Percentiles rank a stretch among this genome's conserved stretches.
phyloP scores from a whole-genome alignment of 2,329 filamentous ascomycete genomes.

The Aspergillus sclerotialis region DNA sequence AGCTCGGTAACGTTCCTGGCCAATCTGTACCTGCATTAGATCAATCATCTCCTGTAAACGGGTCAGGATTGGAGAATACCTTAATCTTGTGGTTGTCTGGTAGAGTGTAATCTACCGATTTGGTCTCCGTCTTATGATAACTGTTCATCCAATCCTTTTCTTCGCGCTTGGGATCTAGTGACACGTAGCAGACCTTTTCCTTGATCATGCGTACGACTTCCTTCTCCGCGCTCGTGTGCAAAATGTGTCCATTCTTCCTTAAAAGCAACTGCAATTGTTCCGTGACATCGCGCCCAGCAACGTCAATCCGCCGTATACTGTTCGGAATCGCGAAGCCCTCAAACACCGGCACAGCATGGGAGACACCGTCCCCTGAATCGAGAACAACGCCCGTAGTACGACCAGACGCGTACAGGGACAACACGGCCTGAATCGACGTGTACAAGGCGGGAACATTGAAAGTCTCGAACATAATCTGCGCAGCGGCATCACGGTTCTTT shows the following conservation, averaged over 20 bases:
- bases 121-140: conserved; percentile 68
- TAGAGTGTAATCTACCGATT: conserved; percentile 77
- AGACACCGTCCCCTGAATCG: conserved; percentile 92
- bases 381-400: conserved; percentile 94
- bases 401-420: conserved; percentile 92
- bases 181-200: conserved; percentile 88
- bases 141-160: conserved; percentile 85
- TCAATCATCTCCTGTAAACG: not conserved
- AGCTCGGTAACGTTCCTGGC: conserved; percentile 87
- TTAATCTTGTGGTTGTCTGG: conserved; percentile 93
- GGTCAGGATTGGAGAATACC: conserved; percentile 42
- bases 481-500: conserved; percentile 90
- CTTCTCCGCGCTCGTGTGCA: conserved; percentile 98
- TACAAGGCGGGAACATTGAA: conserved; percentile 97
- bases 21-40: conserved; percentile 55
- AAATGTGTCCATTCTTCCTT: conserved; percentile 85
- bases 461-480: conserved; percentile 96
- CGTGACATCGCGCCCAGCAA: conserved; percentile 91
- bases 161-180: conserved; percentile 81
- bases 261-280: conserved; percentile 88
- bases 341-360: conserved; percentile 94
- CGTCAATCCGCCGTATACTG: conserved; percentile 91
- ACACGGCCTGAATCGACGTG: conserved; percentile 92
- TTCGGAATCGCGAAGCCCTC: conserved; percentile 96
- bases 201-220: conserved; percentile 98